These are phyloP conservation scores for Cochlearia excelsa DNA, from an alignment of 345 rosid genomes.

Conservation along the genomic window DNA sequence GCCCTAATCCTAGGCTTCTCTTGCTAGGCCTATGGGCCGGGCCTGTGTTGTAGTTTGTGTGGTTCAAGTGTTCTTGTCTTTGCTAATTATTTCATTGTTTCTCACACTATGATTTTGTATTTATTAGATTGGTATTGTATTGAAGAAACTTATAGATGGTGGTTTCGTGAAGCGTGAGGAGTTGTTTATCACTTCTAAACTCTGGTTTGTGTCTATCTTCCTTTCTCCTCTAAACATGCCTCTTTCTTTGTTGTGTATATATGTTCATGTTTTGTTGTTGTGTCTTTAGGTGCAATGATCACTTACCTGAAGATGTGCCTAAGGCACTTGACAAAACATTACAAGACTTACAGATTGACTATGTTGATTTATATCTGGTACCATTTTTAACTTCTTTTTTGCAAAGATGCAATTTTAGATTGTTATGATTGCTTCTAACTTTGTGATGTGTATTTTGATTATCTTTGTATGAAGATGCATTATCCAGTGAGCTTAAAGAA, in stretches of 20 bases:
- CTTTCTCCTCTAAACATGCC: no score
- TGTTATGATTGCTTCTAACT: no score
- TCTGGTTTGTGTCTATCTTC: slow-evolving; percentile 34
- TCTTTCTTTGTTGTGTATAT: neutral
- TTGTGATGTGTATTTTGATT: neutral
- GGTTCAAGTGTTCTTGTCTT: neutral
- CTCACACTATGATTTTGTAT: slow-evolving; percentile 7
- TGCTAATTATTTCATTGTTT: neutral
- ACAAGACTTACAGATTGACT: slow-evolving; percentile 50
- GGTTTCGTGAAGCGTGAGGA: slow-evolving; percentile 48
- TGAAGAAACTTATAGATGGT: slow-evolving; percentile 40
- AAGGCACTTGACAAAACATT: slow-evolving; percentile 45
- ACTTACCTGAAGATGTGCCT: slow-evolving; percentile 53
- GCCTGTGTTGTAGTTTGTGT: neutral
- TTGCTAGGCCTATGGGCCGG: no score
- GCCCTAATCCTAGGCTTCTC: no score
- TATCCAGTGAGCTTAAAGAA: slow-evolving; percentile 64
- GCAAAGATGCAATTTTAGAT: no score
- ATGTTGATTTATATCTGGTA: slow-evolving; percentile 56
- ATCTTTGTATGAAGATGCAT: slow-evolving; percentile 44
- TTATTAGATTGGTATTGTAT: slow-evolving; percentile 39
- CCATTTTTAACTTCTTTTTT: neutral
- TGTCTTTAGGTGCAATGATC: slow-evolving; percentile 40
- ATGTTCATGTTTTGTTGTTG: neutral
- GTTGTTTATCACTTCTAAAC: slow-evolving; percentile 47